Evolutionary conservation across 306 rosid species (phyloP).

Genomic region (Dryas drummondii): DNA sequence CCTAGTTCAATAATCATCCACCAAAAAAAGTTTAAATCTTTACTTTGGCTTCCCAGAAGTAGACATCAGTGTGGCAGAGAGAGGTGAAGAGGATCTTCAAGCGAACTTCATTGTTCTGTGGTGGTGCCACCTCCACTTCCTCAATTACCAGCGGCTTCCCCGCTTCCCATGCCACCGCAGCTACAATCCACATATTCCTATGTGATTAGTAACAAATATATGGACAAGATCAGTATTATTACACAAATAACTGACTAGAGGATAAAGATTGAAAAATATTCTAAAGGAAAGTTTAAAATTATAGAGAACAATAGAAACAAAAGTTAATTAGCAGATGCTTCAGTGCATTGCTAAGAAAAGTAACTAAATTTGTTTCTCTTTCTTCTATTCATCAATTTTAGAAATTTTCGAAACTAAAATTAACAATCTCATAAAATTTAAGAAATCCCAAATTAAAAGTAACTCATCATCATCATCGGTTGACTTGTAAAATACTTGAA

Average conservation of each 20-base stretch:
- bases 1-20: slow-evolving; percentile 20
- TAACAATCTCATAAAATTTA: background rate
- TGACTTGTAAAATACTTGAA: no score
- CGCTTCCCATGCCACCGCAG: slow-evolving; percentile 61
- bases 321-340: background rate
- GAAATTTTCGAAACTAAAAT: background rate
- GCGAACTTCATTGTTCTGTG: slow-evolving; percentile 50
- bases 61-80: slow-evolving; percentile 52
- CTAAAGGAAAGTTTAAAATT: no score
- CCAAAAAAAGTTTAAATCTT: background rate
- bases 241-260: background rate
- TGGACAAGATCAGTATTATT: background rate
- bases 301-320: background rate
- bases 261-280: no score
- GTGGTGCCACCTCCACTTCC: slow-evolving; percentile 53
- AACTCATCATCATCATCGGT: no score
- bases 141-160: slow-evolving; percentile 55
- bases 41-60: slow-evolving; percentile 57
- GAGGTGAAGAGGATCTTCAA: slow-evolving; percentile 49
- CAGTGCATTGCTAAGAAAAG: background rate
- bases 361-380: background rate
- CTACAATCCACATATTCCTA: slow-evolving; percentile 16
- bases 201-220: background rate
- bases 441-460: no score
- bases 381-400: background rate